phyloP scores from a whole-genome alignment of 495 filamentous ascomycete genomes.

The Penicillium robsamsonii region DNA sequence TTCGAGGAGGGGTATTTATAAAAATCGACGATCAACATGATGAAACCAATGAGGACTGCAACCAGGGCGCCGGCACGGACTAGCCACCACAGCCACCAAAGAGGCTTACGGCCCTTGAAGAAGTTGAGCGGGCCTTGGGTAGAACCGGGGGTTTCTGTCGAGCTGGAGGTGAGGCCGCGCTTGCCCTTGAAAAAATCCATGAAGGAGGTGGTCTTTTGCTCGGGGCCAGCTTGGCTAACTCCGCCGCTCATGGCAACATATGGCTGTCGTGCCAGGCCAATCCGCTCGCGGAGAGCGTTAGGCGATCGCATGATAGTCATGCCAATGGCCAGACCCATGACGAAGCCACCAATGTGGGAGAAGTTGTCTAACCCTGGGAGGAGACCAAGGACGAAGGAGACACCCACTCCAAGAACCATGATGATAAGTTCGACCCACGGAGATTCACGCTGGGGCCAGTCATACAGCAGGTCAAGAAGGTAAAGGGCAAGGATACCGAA shows the following conservation, averaged over 20 bases:
- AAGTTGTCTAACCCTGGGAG: conserved; percentile 96
- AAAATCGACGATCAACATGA: conserved; percentile 84
- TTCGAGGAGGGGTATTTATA: conserved; percentile 68
- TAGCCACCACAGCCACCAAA: conserved; percentile 99
- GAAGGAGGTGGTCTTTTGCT: conserved; percentile 30
- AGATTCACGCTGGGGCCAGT: conserved; percentile 71
- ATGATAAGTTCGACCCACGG: conserved; percentile 80
- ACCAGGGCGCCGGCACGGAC: conserved; percentile 78
- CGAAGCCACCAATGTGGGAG: conserved; percentile 91
- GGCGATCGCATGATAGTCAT: conserved; percentile 86
- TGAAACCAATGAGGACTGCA: conserved; percentile 74
- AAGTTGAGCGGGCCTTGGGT: conserved; percentile 70
- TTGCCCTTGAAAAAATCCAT: conserved; percentile 43
- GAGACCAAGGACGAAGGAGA: conserved; percentile 90
- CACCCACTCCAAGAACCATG: conserved; percentile 77
- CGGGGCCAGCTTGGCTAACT: conserved; percentile 20
- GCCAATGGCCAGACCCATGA: conserved; percentile 87
- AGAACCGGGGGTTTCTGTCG: conserved; percentile 21
- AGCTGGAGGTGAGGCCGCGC: conserved; percentile 20
- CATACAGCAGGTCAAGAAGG: conserved; percentile 87
- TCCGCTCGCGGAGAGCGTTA: conserved; percentile 70
- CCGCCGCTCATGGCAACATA: conserved; percentile 60
- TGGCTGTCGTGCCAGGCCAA: conserved; percentile 62
- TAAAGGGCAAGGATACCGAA: conserved; percentile 89
- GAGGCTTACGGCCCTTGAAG: conserved; percentile 84